Percentiles rank a stretch among this genome's conserved stretches.
phyloP scores from a whole-genome alignment of 2,329 filamentous ascomycete genomes.

The Aspergillus pseudoviridinutans region DNA sequence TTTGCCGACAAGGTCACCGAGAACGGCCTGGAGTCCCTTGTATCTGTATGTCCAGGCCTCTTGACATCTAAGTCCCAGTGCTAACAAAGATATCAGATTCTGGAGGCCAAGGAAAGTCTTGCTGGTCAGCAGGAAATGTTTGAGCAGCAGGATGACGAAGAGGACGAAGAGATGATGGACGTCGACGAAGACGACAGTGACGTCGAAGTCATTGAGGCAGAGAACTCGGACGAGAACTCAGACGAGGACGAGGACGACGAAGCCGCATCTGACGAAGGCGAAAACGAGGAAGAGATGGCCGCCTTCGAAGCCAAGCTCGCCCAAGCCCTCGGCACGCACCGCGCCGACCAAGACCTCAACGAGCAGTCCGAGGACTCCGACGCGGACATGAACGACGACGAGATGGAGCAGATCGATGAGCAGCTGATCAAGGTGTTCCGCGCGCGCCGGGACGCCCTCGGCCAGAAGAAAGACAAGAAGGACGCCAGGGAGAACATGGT shows the following conservation, averaged over 20 bases:
- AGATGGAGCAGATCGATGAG: constrained; percentile 86
- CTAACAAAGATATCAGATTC: constrained; percentile 56
- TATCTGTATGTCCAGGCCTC: constrained; percentile 33
- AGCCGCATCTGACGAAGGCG: constrained; percentile 28
- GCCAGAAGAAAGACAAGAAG: constrained; percentile 78
- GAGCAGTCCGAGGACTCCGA: constrained; percentile 55
- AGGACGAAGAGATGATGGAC: constrained; percentile 52
- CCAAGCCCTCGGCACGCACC: constrained; percentile 69
- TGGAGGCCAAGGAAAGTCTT: constrained; percentile 74
- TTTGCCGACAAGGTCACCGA: constrained; percentile 73
- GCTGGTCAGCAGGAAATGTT: constrained; percentile 86
- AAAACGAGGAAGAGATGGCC: constrained; percentile 51
- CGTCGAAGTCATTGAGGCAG: constrained; percentile 38
- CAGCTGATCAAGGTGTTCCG: constrained; percentile 83
- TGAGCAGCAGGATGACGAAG: constrained; percentile 61
- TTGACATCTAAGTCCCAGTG: neutral
- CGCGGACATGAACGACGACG: constrained; percentile 88
- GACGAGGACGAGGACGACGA: constrained; percentile 25
- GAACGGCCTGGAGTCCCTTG: constrained; percentile 64
- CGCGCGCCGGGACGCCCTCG: constrained; percentile 63
- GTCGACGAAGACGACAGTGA: constrained; percentile 37
- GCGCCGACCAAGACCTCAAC: constrained; percentile 53
- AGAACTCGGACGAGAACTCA: constrained; percentile 35
- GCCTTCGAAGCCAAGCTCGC: constrained; percentile 72
- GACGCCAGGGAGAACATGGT: constrained; percentile 84